Percentiles rank a stretch among this genome's conserved stretches.
These are phyloP conservation scores for Metschnikowia rubicola DNA, from an alignment of 805 yeast species.

Conservation along the genomic window DNA sequence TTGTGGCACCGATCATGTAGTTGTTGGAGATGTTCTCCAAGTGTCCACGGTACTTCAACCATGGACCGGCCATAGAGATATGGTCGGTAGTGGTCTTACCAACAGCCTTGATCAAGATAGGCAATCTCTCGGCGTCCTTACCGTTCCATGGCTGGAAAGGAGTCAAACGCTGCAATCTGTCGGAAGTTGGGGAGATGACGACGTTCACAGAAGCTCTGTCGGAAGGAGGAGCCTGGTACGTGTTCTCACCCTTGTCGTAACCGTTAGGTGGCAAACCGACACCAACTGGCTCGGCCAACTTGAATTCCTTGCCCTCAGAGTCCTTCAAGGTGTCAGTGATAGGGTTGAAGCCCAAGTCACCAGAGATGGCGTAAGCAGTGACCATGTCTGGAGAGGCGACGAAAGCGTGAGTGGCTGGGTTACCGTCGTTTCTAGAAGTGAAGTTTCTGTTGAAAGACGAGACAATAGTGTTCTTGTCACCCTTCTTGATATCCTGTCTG, in stretches of 20 bases:
- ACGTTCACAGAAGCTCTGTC: conserved; percentile 77
- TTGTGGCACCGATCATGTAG: conserved; percentile 99
- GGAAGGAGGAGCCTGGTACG: conserved; percentile 95
- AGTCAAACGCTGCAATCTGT: conserved; percentile 90
- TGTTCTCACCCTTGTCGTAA: conserved; percentile 89
- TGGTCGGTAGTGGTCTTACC: conserved; percentile 99
- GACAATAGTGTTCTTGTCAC: conserved; percentile 93
- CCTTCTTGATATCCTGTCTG: conserved; percentile 86
- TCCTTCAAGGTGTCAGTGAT: conserved; percentile 84
- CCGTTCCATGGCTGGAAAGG: conserved; percentile 98
- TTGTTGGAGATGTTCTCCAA: conserved; percentile 97
- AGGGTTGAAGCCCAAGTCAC: conserved; percentile 96
- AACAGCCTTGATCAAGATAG: conserved; percentile 90
- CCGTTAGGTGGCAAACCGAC: conserved; percentile 88
- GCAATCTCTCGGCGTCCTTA: conserved; percentile 83
- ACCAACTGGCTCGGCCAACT: conserved; percentile 83
- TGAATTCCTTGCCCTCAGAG: conserved; percentile 86
- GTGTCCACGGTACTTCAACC: conserved; percentile 99
- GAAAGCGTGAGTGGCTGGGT: conserved; percentile 95
- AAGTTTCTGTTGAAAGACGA: conserved; percentile 98
- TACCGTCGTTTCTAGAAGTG: conserved; percentile 97
- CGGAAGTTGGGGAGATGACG: conserved; percentile 81
- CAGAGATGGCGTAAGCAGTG: conserved; percentile 93
- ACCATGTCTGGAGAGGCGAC: conserved; percentile 96
- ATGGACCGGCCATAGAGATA: conserved; percentile 99